Evolutionary conservation across 768 basidiomycete genomes (phyloP).

Genomic region (Lyophyllum atratum): DNA sequence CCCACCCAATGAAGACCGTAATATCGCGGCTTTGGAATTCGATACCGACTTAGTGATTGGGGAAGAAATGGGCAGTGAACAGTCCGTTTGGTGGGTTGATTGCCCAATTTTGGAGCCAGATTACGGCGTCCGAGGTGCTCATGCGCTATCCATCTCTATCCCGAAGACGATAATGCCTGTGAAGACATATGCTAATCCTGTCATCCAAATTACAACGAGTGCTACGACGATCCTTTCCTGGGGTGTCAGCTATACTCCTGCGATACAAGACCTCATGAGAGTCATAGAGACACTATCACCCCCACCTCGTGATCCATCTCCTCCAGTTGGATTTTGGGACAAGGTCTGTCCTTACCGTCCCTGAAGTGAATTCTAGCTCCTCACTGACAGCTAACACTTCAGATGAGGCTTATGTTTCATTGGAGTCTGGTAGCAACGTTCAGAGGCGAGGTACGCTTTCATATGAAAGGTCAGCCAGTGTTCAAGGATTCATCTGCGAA

Average conservation of each 20-base stretch:
- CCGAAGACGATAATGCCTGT: conserved; percentile 96
- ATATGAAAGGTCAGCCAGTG: conserved; percentile 74
- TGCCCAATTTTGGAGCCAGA: conserved; percentile 63
- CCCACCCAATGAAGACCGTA: conserved; percentile 45
- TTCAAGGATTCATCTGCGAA: neutral
- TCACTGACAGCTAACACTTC: conserved; percentile 5
- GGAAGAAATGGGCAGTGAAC: conserved; percentile 76
- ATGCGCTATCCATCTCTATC: conserved; percentile 58
- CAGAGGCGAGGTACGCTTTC: conserved; percentile 67
- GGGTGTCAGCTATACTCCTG: conserved; percentile 86
- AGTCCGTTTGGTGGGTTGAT: conserved; percentile 72
- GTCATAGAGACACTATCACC: conserved; percentile 81
- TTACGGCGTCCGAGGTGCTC: conserved; percentile 50
- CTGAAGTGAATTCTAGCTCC: too few relatives aligned
- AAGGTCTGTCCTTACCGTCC: conserved; percentile 55
- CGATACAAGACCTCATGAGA: conserved; percentile 83
- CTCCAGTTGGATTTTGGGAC: conserved; percentile 92
- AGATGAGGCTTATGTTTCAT: conserved; percentile 82
- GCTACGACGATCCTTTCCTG: conserved; percentile 78
- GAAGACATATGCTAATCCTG: conserved; percentile 85
- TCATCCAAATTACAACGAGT: conserved; percentile 64
- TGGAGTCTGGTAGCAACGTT: conserved; percentile 77
- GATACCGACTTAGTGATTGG: conserved; percentile 81
- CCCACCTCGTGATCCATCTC: conserved; percentile 78
- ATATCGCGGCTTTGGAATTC: conserved; percentile 56